Conservation (phyloP, 148 eudicot genomes). For the Persicaria maculosa region DNA sequence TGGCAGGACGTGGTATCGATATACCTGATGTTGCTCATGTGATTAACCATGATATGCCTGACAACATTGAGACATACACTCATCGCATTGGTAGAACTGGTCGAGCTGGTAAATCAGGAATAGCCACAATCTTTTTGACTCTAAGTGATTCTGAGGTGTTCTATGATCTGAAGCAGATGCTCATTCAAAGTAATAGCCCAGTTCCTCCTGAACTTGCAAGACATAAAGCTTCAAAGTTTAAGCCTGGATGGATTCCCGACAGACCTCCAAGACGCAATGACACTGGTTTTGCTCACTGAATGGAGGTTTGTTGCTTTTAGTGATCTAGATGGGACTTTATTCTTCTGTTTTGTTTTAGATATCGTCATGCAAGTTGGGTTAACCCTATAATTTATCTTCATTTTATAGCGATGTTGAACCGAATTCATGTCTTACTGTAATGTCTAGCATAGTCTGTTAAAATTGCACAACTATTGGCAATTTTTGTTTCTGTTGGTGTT, state of each 20-base stretch:
- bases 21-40: slow-evolving; percentile 60
- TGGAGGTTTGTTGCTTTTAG: neutral
- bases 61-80: slow-evolving; percentile 60
- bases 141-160: slow-evolving; percentile 63
- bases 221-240: slow-evolving; percentile 61
- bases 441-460: neutral
- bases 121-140: slow-evolving; percentile 77
- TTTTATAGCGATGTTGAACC: neutral
- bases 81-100: slow-evolving; percentile 63
- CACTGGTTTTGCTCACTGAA: slow-evolving; percentile 42
- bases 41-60: slow-evolving; percentile 58
- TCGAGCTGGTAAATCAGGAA: slow-evolving; percentile 58
- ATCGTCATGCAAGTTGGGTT: neutral
- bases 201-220: slow-evolving; percentile 83
- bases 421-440: neutral
- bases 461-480: neutral
- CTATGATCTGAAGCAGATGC: slow-evolving; percentile 77
- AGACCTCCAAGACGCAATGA: slow-evolving; percentile 59
- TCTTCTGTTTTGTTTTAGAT: neutral
- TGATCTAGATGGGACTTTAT: no score
- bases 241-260: slow-evolving; percentile 54
- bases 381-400: neutral
- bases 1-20: slow-evolving; percentile 67
- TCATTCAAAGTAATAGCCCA: slow-evolving; percentile 62
- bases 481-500: neutral